phyloP scores from a whole-genome alignment of 768 basidiomycete genomes.

The Rhizopogon vinicolor region DNA sequence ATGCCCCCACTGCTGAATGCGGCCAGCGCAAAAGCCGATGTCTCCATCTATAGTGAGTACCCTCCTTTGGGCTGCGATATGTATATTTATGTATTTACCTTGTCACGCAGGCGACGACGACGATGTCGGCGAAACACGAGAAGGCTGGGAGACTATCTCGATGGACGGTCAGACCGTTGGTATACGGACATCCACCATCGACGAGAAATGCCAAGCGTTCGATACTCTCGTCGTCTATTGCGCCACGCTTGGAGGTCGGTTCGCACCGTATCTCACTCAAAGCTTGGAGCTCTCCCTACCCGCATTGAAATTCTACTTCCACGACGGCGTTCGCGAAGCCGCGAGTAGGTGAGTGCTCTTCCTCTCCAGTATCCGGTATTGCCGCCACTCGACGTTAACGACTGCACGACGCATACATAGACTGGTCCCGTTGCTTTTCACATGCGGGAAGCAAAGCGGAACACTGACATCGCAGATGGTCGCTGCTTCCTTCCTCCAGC shows the following conservation, averaged over 20 bases:
- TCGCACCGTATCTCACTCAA: constrained; percentile 70
- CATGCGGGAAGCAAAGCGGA: constrained; percentile 60
- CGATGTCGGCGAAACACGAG: constrained; percentile 50
- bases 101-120: constrained; percentile 46
- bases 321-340: constrained; percentile 81
- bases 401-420: constrained; percentile 28
- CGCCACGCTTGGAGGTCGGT: constrained; percentile 58
- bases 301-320: constrained; percentile 71
- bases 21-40: constrained; percentile 77
- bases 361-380: neutral
- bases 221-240: constrained; percentile 83
- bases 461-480: constrained; percentile 69
- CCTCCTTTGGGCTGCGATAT: neutral
- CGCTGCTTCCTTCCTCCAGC: constrained; percentile 58
- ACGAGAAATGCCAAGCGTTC: constrained; percentile 86
- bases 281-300: constrained; percentile 70
- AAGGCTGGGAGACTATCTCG: constrained; percentile 75
- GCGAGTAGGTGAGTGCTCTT: constrained; percentile 54
- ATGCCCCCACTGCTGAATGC: constrained; percentile 75
- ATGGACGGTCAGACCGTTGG: constrained; percentile 77
- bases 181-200: constrained; percentile 75
- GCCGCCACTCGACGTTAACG: neutral
- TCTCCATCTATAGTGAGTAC: constrained; percentile 61
- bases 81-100: neutral
- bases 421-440: constrained; percentile 65